A percentile compares a stretch with the other conserved stretches of the same genome.
Evolutionary conservation across 169 alveolate genomes (phyloP).

Genomic region (Plasmodium blacklocki): DNA sequence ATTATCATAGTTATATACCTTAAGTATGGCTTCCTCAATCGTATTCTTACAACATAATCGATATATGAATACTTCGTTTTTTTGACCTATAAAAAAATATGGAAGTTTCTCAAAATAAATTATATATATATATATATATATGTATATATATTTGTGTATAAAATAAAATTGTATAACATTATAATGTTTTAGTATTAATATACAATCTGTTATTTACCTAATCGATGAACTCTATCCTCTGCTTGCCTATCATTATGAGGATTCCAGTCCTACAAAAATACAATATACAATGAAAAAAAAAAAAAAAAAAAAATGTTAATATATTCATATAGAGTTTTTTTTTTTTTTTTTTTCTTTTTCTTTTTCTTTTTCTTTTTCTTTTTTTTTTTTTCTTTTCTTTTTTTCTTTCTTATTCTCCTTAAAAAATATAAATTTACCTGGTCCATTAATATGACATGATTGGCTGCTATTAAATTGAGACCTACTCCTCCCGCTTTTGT

Average conservation of each 20-base stretch:
- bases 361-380: not conserved
- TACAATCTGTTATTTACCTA: constrained; percentile 77
- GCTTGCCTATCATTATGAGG: constrained; percentile 96
- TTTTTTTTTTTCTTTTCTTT: not conserved
- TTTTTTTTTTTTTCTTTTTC: not conserved
- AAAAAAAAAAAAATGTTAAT: not conserved
- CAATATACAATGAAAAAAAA: not conserved
- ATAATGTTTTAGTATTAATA: too few species aligned
- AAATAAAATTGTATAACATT: not conserved
- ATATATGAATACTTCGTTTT: constrained; percentile 92
- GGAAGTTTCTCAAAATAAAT: not conserved
- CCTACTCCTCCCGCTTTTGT: constrained; percentile 99
- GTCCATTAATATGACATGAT: constrained; percentile 96
- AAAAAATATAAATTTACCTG: constrained; percentile 75
- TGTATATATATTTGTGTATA: not conserved
- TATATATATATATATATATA: not conserved
- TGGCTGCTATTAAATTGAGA: constrained; percentile 97
- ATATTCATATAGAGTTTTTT: not conserved
- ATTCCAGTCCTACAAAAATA: constrained; percentile 90
- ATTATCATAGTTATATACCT: constrained; percentile 30
- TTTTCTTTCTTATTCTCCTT: not conserved
- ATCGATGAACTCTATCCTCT: constrained; percentile 95
- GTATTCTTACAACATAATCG: constrained; percentile 92
- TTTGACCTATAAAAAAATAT: constrained; percentile 84
- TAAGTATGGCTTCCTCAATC: constrained; percentile 91